Conservation (phyloP, 2,329 filamentous ascomycete species). For the Fusarium verrucosum region DNA sequence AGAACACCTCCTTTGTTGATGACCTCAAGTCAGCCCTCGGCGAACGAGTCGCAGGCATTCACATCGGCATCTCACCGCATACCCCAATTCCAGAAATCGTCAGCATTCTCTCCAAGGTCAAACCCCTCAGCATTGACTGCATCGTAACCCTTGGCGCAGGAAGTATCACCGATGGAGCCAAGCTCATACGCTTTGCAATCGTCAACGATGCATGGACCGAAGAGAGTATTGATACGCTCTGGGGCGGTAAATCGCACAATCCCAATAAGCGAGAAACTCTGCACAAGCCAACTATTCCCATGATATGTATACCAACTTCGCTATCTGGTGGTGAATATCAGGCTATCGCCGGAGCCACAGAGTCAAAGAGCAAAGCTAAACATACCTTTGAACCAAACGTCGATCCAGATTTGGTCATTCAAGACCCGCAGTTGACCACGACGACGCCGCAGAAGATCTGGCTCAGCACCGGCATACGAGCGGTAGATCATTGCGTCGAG, state of each 20-base stretch:
- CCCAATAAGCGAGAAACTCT: neutral
- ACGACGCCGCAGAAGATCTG: conserved; percentile 4
- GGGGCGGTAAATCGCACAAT: conserved; percentile 9
- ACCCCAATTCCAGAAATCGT: conserved; percentile 12
- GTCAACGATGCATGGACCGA: conserved; percentile 1
- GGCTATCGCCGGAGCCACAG: conserved; percentile 9
- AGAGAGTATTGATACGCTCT: conserved; percentile 1
- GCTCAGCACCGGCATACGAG: neutral
- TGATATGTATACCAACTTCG: conserved; percentile 16
- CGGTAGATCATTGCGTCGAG: conserved; percentile 8
- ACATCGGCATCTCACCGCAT: conserved; percentile 14
- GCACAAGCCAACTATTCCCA: neutral
- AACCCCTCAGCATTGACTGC: conserved; percentile 9
- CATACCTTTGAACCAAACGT: neutral
- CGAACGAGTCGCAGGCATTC: neutral
- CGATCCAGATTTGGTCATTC: neutral
- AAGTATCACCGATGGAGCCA: conserved; percentile 10
- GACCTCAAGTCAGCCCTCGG: neutral
- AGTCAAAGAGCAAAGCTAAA: conserved; percentile 7
- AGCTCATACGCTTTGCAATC: conserved; percentile 6
- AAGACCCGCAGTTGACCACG: conserved; percentile 6
- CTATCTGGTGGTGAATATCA: conserved; percentile 16
- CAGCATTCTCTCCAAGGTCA: conserved; percentile 1
- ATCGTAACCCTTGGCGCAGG: conserved; percentile 17
- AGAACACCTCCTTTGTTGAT: neutral